Evolutionary conservation across 805 yeast species (phyloP).

Genomic region (Cyberlindnera mississippiensis): DNA sequence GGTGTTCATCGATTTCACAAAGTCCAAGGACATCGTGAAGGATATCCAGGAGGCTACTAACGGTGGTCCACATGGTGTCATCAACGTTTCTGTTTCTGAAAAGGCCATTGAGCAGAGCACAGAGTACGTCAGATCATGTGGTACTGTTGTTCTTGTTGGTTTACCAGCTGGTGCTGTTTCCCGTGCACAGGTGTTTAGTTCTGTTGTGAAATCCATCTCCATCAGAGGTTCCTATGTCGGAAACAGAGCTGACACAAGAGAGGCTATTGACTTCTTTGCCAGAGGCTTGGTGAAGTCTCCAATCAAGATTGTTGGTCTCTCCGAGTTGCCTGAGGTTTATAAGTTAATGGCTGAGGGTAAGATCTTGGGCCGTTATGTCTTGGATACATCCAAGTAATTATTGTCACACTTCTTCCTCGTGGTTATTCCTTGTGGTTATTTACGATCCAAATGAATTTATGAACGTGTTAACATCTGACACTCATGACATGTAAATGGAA

Average conservation of each 20-base stretch:
- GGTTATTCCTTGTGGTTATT: too few species aligned
- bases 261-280: slow-evolving; percentile 63
- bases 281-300: slow-evolving; percentile 65
- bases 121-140: slow-evolving; percentile 53
- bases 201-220: slow-evolving; percentile 45
- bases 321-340: slow-evolving; percentile 49
- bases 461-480: too few species aligned
- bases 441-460: too few species aligned
- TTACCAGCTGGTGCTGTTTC: slow-evolving; percentile 50
- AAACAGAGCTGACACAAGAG: slow-evolving; percentile 41
- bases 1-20: slow-evolving; percentile 52
- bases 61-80: slow-evolving; percentile 67
- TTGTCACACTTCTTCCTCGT: too few species aligned
- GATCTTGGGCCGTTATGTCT: slow-evolving; percentile 74
- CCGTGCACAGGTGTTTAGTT: slow-evolving; percentile 41
- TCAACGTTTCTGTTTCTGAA: slow-evolving; percentile 53
- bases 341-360: slow-evolving; percentile 52
- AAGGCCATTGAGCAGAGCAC: slow-evolving; percentile 45
- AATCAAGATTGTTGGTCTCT: slow-evolving; percentile 52
- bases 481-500: too few species aligned
- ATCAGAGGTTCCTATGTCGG: slow-evolving; percentile 37
- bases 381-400: slow-evolving; percentile 60
- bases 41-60: slow-evolving; percentile 44
- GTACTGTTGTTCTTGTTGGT: slow-evolving; percentile 62
- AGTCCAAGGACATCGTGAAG: slow-evolving; percentile 45